These are phyloP conservation scores for Biancaea sappan DNA, from an alignment of 306 rosid species.

Conservation along the genomic window DNA sequence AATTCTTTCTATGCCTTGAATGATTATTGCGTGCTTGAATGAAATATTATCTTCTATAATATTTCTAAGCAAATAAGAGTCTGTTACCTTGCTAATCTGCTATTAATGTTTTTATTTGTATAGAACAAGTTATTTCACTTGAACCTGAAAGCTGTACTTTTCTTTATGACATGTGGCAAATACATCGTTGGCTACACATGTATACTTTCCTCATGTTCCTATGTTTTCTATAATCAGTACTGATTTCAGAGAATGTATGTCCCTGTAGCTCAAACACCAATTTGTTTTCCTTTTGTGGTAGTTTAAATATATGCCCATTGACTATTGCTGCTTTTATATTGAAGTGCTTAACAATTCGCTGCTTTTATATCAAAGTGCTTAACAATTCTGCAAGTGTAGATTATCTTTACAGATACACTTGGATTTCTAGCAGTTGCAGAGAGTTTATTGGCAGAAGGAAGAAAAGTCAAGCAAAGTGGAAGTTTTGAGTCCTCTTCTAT, in stretches of 20 bases:
- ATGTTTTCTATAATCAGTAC: not conserved
- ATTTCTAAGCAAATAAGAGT: not conserved
- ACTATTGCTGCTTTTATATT: not conserved
- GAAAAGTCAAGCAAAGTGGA: not conserved
- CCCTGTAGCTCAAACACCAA: constrained; percentile 7
- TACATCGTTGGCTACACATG: constrained; percentile 98
- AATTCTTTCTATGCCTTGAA: constrained; percentile 4
- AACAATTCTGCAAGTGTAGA: not conserved
- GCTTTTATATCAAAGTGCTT: constrained; percentile 12
- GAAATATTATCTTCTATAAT: not conserved
- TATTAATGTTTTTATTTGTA: constrained; percentile 17
- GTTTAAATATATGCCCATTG: not conserved
- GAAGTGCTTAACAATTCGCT: constrained; percentile 7
- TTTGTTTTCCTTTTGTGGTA: not conserved
- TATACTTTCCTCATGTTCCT: constrained; percentile 27
- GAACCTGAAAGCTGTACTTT: constrained; percentile 27
- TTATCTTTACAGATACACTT: constrained; percentile 12
- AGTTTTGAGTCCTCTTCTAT: not conserved
- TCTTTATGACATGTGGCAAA: constrained; percentile 73
- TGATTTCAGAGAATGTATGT: not conserved
- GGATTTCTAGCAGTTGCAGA: constrained; percentile 17
- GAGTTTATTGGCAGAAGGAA: not conserved
- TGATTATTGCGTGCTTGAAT: not conserved
- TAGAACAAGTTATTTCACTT: constrained; percentile 1
- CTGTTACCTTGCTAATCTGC: not conserved